Evolutionary conservation across 371 early-diverging fungal species (phyloP), one percentile per base, ranked within the genome.

Genomic region (Batkoa obscura): DNA sequence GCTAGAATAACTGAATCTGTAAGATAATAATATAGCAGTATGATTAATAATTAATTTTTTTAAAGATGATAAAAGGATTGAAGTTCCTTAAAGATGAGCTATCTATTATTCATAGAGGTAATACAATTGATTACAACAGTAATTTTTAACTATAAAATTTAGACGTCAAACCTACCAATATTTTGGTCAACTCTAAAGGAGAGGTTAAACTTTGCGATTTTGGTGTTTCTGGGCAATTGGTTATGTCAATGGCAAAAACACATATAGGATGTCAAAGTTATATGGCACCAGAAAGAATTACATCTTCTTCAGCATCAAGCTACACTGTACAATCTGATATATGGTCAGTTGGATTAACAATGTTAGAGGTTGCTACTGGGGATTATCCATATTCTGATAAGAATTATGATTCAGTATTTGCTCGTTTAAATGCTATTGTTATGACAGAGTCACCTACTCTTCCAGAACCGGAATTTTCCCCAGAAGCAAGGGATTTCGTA

Each of bases 91-190:
- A 94, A 64, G 84, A 84, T 60, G 80, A 88, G 59, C 74, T 92
- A 2, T 75, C 76, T 8, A 86, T 91, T 58, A 94, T 94, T 62
- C 94, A 94, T 69, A 76, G 90, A 69, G 79, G 79, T 62, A 69
- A 35, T 45, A 45, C 49, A 39, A 36, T 13, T 43, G 10, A 23
- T 23, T 23, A 23, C 34, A 35, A 56, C 4, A 4, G 15, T n/a
- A 12, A 47, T 12, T 31, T 23, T 23, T 35, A 15, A 41, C 56
- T 37, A 9, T 6, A 51, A 31, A 50, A 32, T 46, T 3, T 60
- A 79, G 93, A 94, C 73, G 84, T 94, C 61, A 94, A 94, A 63
- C 94, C 95, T 2, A 88, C 95, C 41, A 95, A 95, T 66, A 81
- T 95, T 3, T 71, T 95, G 45, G 80, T 86, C 49, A 92, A 90